A percentile compares a stretch with the other conserved stretches of the same genome.
phyloP scores from a whole-genome alignment of 2,329 filamentous ascomycete species.

The Alternaria alternata region DNA sequence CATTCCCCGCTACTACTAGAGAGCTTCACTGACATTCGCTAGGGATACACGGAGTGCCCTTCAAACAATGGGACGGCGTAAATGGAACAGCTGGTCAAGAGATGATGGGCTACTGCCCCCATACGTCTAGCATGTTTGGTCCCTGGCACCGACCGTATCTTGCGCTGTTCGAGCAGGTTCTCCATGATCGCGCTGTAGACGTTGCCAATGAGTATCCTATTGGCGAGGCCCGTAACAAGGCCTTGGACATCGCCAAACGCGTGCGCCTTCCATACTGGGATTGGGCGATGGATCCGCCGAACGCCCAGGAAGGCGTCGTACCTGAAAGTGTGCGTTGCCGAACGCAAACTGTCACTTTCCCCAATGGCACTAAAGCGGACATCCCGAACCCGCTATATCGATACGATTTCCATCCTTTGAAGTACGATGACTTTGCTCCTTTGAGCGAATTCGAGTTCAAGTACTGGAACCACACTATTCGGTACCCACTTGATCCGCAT shows the following conservation, averaged over 20 bases:
- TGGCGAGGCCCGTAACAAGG: constrained; percentile 33
- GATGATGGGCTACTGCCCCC: constrained; percentile 42
- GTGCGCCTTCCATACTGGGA: constrained; percentile 48
- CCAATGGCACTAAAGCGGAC: constrained; percentile 35
- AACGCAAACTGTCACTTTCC: constrained; percentile 33
- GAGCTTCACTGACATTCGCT: not conserved
- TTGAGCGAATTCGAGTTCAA: constrained; percentile 43
- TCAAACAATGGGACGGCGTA: constrained; percentile 38
- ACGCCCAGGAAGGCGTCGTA: constrained; percentile 34
- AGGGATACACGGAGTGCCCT: constrained; percentile 47
- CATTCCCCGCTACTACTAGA: not conserved
- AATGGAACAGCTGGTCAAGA: constrained; percentile 31
- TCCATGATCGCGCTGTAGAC: constrained; percentile 40
- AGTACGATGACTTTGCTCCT: constrained; percentile 36
- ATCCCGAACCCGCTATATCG: constrained; percentile 40
- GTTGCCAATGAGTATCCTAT: constrained; percentile 40
- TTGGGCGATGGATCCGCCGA: constrained; percentile 40
- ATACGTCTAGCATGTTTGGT: constrained; percentile 41
- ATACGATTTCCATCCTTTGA: constrained; percentile 44
- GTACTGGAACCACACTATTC: constrained; percentile 44
- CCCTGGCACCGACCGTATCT: constrained; percentile 47
- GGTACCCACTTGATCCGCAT: constrained; percentile 34
- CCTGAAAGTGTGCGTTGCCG: constrained; percentile 32
- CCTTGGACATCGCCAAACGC: constrained; percentile 32
- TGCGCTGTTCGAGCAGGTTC: constrained; percentile 44